Evolutionary conservation across 2,329 filamentous ascomycete genomes (phyloP).

Genomic region (Ophiognomonia clavigignenti-juglandacearum): DNA sequence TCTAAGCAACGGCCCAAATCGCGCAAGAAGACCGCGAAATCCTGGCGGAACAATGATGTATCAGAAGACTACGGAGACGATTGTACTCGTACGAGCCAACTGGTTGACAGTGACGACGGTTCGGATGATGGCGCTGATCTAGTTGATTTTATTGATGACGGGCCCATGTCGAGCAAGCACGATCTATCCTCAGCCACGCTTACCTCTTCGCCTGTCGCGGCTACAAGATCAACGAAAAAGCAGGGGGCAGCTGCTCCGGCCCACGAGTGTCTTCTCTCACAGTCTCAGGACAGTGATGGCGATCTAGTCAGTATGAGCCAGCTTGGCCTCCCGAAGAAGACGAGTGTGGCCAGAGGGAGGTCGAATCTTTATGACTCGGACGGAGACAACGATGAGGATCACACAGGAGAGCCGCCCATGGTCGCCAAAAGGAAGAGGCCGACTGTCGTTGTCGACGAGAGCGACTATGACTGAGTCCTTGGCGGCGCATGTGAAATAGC

Average conservation of each 20-base stretch:
- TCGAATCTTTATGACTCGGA: slow-evolving; percentile 5
- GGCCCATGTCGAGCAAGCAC: slow-evolving; percentile 8
- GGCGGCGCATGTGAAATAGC: not conserved
- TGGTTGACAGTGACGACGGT: slow-evolving; percentile 39
- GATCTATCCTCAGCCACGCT: slow-evolving; percentile 4
- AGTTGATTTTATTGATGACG: slow-evolving; percentile 52
- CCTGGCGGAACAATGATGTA: slow-evolving; percentile 23
- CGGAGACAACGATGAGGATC: not conserved
- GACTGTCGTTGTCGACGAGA: slow-evolving; percentile 12
- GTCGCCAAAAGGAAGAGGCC: slow-evolving; percentile 17
- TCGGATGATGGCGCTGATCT: slow-evolving; percentile 47
- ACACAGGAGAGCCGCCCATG: slow-evolving; percentile 14
- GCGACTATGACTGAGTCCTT: slow-evolving; percentile 10
- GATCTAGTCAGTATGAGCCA: slow-evolving; percentile 15
- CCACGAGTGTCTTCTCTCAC: not conserved
- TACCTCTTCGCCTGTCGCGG: not conserved
- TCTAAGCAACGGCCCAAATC: not conserved
- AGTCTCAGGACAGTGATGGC: slow-evolving; percentile 12
- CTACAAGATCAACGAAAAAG: not conserved
- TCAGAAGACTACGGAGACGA: slow-evolving; percentile 48
- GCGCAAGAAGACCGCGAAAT: not conserved
- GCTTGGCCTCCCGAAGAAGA: slow-evolving; percentile 1
- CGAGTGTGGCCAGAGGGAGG: not conserved
- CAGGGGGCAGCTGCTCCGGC: not conserved
- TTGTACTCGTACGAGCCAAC: slow-evolving; percentile 44